Evolutionary conservation across 257 asterid species (phyloP), one percentile per base, ranked within the genome.

Genomic region (Primulina eburnea): DNA sequence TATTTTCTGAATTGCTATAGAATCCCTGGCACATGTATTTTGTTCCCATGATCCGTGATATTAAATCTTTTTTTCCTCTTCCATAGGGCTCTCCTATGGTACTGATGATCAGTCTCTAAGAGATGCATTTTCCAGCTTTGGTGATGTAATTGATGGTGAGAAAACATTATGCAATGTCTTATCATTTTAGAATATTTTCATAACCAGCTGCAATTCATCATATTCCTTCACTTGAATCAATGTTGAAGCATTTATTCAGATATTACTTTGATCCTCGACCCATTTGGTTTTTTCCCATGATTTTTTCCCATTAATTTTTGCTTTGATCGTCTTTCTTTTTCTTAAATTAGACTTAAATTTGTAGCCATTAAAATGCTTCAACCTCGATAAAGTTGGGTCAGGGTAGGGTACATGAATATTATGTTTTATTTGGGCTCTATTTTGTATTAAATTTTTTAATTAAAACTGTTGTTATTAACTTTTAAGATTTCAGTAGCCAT

Each of bases 41-140:
- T 16, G 56, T 50, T 50, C 1, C 20, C 20, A 16, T 16, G 57
- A 50, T 50, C 57, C 17, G 57, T 16, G 57, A 16, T 50, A 16
- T 17, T 50, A 14, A 17, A 0, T 5, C 7, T 50, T 16, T 50
- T 4, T 32, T 32, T 34, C 62, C 21, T 24, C 4, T 72, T 16
- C 24, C 6, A 62, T 32, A 92, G 98, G 98, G 59, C 96, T 92
- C 32, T 86, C 97, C 7, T 88, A 71, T 64, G 85, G 82, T 67
- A 85, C 95, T 62, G 89, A 90, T 64, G 95, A 88, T 40, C 69
- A 62, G 38, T 69, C 82, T 17, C 76, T 90, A 69, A 85, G 40
- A 77, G 90, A 88, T 1, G 98, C 98, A 57, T 92, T 92, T 71
- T 9, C 85, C 53, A 70, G 77, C 82, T 92, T 80, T 72, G 98